These are phyloP conservation scores for Triticum dicoccoides DNA, from an alignment of 176 grass and related monocot genomes.

Conservation along the genomic window DNA sequence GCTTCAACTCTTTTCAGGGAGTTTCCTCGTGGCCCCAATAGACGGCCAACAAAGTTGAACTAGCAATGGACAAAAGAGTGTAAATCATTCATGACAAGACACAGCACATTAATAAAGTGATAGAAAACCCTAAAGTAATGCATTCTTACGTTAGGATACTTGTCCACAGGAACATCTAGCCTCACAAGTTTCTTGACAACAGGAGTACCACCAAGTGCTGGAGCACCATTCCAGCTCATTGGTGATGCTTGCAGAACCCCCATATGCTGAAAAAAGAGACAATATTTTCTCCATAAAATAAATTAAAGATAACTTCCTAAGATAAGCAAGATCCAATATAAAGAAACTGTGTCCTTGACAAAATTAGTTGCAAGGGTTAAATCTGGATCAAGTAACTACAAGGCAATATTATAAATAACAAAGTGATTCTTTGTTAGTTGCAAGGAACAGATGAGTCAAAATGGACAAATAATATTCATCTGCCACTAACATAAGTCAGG, in stretches of 20 bases:
- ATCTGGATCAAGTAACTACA: conserved; percentile 7
- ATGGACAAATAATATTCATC: conserved; percentile 26
- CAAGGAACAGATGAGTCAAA: background rate
- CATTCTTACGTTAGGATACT: conserved; percentile 74
- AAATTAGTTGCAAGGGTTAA: background rate
- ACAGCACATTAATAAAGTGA: conserved; percentile 2
- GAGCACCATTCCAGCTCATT: conserved; percentile 68
- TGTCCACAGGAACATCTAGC: conserved; percentile 91
- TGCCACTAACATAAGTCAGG: conserved; percentile 1
- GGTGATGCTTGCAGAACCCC: conserved; percentile 55
- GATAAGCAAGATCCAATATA: conserved; percentile 3
- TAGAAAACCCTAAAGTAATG: conserved; percentile 28
- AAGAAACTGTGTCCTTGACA: background rate
- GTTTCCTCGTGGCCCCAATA: conserved; percentile 93
- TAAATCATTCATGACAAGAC: conserved; percentile 22
- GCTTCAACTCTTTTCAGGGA: conserved; percentile 99
- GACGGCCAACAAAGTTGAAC: conserved; percentile 98
- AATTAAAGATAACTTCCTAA: conserved; percentile 11
- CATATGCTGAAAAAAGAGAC: conserved; percentile 61
- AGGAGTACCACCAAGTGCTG: conserved; percentile 52
- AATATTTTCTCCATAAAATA: conserved; percentile 34
- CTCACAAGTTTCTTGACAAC: conserved; percentile 90
- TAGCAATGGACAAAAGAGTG: conserved; percentile 38
- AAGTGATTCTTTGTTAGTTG: background rate
- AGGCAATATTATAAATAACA: background rate